Percentiles rank a stretch among this genome's conserved stretches.
These are phyloP conservation scores for Lepidium didymum DNA, from an alignment of 345 rosid genomes.

Conservation along the genomic window DNA sequence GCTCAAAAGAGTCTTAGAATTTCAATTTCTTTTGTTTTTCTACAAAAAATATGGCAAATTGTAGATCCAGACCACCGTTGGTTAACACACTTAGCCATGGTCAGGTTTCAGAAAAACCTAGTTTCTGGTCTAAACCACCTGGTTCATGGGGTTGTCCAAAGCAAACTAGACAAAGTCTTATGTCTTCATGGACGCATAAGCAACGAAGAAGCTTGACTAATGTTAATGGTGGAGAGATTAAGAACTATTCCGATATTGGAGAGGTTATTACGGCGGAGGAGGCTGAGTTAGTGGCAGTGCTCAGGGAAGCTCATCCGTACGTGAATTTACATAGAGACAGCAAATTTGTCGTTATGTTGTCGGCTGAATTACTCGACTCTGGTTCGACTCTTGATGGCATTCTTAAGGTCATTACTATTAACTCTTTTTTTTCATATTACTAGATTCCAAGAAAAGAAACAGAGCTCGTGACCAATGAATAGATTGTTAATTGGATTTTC, in stretches of 20 bases:
- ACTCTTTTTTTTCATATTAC: not conserved
- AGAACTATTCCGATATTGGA: not conserved
- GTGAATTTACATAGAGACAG: constrained; percentile 14
- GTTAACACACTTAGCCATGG: not conserved
- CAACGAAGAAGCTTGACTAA: not conserved
- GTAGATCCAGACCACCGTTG: not conserved
- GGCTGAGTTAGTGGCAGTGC: constrained; percentile 6
- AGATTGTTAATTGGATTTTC: not conserved
- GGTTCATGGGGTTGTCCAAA: constrained; percentile 8
- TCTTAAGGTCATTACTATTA: constrained; percentile 1
- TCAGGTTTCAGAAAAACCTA: not conserved
- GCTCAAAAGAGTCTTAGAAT: not conserved
- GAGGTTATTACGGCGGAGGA: not conserved
- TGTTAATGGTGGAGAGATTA: not conserved
- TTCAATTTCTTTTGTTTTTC: not conserved
- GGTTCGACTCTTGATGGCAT: not conserved
- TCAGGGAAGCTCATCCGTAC: constrained; percentile 21
- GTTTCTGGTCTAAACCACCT: not conserved
- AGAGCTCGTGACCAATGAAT: not conserved
- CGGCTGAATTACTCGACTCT: constrained; percentile 9
- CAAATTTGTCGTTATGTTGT: constrained; percentile 16
- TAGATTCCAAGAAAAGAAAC: not conserved
- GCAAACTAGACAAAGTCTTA: not conserved
- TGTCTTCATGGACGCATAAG: not conserved
- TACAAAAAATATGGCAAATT: not conserved